These are phyloP conservation scores for Coccomyxa sp. DNA, from an alignment of 139 green algal species.

Conservation along the genomic window DNA sequence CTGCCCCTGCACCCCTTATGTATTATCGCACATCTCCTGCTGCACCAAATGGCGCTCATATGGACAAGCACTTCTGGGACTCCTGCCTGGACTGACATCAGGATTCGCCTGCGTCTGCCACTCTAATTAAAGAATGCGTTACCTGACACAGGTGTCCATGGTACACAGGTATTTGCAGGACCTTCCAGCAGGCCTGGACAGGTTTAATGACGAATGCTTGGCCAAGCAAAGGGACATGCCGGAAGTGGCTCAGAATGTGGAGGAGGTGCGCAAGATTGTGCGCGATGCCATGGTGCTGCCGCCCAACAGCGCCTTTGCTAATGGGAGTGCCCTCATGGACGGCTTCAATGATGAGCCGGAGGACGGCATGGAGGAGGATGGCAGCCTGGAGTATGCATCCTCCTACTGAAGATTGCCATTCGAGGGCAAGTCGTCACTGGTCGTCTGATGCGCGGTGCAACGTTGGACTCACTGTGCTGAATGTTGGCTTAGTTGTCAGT, in stretches of 20 bases:
- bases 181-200: slow-evolving; percentile 32
- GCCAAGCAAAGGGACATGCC: neutral
- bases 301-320: neutral
- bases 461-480: too few relatives aligned
- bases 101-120: too few relatives aligned
- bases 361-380: too few relatives aligned
- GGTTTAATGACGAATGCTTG: slow-evolving; percentile 6
- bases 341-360: too few relatives aligned
- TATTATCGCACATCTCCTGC: neutral
- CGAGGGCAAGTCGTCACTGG: too few relatives aligned
- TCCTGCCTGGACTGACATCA: neutral
- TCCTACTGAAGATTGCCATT: too few relatives aligned
- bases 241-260: neutral
- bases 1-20: slow-evolving; percentile 18
- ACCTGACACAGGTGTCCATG: too few relatives aligned
- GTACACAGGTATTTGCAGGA: slow-evolving; percentile 21
- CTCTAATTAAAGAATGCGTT: too few relatives aligned
- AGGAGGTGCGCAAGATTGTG: neutral
- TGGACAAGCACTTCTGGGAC: neutral
- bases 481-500: too few relatives aligned
- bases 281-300: neutral
- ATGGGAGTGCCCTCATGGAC: too few relatives aligned
- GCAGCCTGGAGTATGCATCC: too few relatives aligned
- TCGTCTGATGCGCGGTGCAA: too few relatives aligned
- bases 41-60: neutral